Evolutionary conservation across 345 rosid species (phyloP).

Genomic region (Acer yangbiense): DNA sequence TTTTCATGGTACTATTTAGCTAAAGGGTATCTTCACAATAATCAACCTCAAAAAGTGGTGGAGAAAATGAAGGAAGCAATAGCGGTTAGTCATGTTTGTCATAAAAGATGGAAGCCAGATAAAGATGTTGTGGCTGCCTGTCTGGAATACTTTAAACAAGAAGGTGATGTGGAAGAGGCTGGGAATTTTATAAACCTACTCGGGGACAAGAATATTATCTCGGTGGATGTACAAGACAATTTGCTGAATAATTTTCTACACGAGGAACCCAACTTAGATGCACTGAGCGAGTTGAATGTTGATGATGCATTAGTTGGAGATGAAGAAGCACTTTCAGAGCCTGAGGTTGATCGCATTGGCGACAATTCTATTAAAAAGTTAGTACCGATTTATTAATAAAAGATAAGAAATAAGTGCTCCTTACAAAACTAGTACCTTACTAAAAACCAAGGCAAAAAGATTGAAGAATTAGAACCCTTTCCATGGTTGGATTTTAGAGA

Average conservation of each 20-base stretch:
- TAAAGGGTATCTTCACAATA: constrained; percentile 20
- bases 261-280: constrained; percentile 9
- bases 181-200: constrained; percentile 28
- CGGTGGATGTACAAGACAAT: constrained; percentile 18
- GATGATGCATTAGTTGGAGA: neutral
- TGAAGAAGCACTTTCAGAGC: constrained; percentile 7
- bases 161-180: constrained; percentile 24
- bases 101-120: constrained; percentile 19
- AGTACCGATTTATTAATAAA: too few relatives aligned
- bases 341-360: neutral
- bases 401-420: too few relatives aligned
- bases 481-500: too few relatives aligned
- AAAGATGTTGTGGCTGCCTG: constrained; percentile 22
- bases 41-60: constrained; percentile 26
- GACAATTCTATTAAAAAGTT: neutral
- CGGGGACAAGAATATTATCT: constrained; percentile 19
- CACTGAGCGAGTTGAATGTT: neutral
- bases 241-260: constrained; percentile 23
- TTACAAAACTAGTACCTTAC: too few relatives aligned
- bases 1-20: constrained; percentile 36
- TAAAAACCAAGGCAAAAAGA: too few relatives aligned
- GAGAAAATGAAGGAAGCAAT: constrained; percentile 37
- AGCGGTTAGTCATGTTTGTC: neutral
- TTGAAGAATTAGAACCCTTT: too few relatives aligned
- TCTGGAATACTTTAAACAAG: constrained; percentile 30